Percentiles rank a stretch among this genome's conserved stretches.
phyloP scores from a whole-genome alignment of 768 basidiomycete species.

The Mycena floridula region DNA sequence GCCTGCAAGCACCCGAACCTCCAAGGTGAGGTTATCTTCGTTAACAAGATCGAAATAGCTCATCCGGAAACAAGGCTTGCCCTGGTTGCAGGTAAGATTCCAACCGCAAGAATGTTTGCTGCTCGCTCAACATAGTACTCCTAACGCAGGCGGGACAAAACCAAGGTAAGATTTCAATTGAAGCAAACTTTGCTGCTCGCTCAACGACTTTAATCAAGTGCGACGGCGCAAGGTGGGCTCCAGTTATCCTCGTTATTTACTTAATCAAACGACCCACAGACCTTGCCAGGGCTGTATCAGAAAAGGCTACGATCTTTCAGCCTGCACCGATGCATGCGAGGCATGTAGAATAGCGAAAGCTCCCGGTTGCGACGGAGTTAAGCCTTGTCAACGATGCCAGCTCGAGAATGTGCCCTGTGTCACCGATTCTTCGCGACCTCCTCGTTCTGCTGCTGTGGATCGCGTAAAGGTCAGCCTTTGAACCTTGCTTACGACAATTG shows the following conservation, averaged over 20 bases:
- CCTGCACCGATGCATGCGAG: conserved; percentile 59
- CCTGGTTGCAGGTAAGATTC: conserved; percentile 45
- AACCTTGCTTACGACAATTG: conserved; percentile 37
- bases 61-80: conserved; percentile 39
- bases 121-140: conserved; percentile 10
- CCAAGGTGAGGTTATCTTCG: conserved; percentile 33
- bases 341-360: conserved; percentile 52
- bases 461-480: conserved; percentile 18
- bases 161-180: no score
- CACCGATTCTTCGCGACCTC: conserved; percentile 14
- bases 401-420: no score
- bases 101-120: conserved; percentile 4
- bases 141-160: conserved; percentile 61
- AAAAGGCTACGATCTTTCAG: conserved; percentile 44
- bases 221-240: conserved; percentile 42
- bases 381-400: conserved; percentile 48
- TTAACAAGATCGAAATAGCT: conserved; percentile 1
- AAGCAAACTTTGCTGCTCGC: no score
- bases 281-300: conserved; percentile 56
- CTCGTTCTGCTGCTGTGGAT: conserved; percentile 16
- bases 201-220: no score
- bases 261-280: conserved; percentile 20
- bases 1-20: conserved; percentile 30
- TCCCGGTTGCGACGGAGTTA: conserved; percentile 43
- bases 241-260: background rate